A percentile compares a stretch with the other conserved stretches of the same genome.
These are phyloP conservation scores for Mariannaea sp. DNA, from an alignment of 2,329 filamentous ascomycete species.

Conservation along the genomic window DNA sequence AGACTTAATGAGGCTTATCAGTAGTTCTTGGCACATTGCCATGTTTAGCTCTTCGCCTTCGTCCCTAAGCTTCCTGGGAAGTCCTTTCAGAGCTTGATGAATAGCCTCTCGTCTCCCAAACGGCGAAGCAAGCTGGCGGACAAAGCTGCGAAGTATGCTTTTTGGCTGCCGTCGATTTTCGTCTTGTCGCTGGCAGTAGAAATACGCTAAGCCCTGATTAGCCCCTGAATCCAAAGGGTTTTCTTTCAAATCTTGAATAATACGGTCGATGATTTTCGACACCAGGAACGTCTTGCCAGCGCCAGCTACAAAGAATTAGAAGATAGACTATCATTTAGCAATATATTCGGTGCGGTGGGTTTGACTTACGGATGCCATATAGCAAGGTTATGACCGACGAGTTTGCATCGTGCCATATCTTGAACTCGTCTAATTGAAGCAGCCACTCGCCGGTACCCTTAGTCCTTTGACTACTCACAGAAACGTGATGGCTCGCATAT, in stretches of 20 bases:
- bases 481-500: too few relatives aligned
- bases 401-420: too few relatives aligned
- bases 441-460: too few relatives aligned
- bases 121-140: background rate
- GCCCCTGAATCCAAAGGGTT: too few relatives aligned
- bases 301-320: background rate
- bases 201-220: background rate
- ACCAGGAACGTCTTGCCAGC: conserved; percentile 1
- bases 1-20: background rate
- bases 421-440: too few relatives aligned
- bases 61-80: background rate
- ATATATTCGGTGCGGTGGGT: too few relatives aligned
- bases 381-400: too few relatives aligned
- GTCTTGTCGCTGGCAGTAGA: conserved; percentile 5
- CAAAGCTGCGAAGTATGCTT: background rate
- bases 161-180: background rate
- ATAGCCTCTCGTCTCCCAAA: background rate
- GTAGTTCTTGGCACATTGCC: background rate
- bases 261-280: background rate
- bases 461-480: too few relatives aligned
- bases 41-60: background rate
- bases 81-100: background rate
- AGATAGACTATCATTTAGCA: too few relatives aligned
- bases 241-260: background rate
- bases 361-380: too few relatives aligned